These are phyloP conservation scores for Parasarocladium wereldwijsianum DNA, from an alignment of 2,329 filamentous ascomycete species.

Conservation along the genomic window DNA sequence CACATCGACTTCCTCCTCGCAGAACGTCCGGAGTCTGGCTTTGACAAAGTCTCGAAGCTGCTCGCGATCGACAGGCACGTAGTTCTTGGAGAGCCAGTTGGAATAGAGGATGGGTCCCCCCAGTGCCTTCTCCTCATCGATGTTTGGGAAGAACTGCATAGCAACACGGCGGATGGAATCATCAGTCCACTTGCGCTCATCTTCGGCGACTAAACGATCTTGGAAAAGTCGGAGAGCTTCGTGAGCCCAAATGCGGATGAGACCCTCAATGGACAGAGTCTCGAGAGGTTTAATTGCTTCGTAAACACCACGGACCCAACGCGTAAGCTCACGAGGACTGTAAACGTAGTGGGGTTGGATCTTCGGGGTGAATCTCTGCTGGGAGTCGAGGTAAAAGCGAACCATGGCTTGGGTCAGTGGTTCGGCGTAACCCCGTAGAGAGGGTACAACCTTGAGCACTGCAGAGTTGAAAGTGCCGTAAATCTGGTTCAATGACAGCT, in stretches of 20 bases:
- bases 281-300: conserved; percentile 92
- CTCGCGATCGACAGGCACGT: conserved; percentile 90
- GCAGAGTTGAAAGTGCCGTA: conserved; percentile 97
- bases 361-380: conserved; percentile 84
- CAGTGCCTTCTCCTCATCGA: conserved; percentile 78
- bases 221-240: conserved; percentile 94
- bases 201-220: conserved; percentile 86
- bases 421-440: conserved; percentile 88
- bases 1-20: conserved; percentile 97
- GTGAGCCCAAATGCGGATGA: conserved; percentile 96
- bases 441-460: conserved; percentile 89
- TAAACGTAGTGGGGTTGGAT: conserved; percentile 99
- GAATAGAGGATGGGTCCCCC: conserved; percentile 93
- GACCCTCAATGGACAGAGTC: conserved; percentile 71
- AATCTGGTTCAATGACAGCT: conserved; percentile 87
- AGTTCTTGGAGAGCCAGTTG: conserved; percentile 98
- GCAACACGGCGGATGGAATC: conserved; percentile 78
- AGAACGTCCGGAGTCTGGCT: conserved; percentile 92
- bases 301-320: conserved; percentile 95
- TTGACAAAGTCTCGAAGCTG: conserved; percentile 95
- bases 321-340: conserved; percentile 92
- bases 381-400: conserved; percentile 85
- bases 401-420: conserved; percentile 96
- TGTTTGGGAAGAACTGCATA: conserved; percentile 84
- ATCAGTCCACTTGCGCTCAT: conserved; percentile 90